These are phyloP conservation scores for Epichloe festucae DNA, from an alignment of 2,329 filamentous ascomycete genomes.

Conservation along the genomic window DNA sequence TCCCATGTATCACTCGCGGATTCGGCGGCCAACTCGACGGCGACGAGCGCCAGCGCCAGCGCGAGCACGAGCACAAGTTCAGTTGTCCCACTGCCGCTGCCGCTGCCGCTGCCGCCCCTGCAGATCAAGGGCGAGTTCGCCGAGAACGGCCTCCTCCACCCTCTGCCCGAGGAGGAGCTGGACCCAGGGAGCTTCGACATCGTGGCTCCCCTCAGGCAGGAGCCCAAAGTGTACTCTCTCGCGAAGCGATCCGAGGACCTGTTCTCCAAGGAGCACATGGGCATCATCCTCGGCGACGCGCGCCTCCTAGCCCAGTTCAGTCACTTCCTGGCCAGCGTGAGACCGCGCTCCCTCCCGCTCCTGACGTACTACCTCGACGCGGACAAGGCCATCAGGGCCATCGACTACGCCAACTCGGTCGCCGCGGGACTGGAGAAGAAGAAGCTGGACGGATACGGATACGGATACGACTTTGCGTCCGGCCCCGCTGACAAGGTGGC, in stretches of 20 bases:
- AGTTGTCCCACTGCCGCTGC: background rate
- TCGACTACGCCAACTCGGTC: conserved; percentile 59
- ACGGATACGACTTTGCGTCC: conserved; percentile 41
- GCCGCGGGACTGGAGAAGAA: conserved; percentile 45
- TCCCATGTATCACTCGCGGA: background rate
- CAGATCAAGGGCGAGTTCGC: background rate
- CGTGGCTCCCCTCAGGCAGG: background rate
- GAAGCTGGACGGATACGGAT: conserved; percentile 40
- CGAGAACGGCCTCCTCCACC: background rate
- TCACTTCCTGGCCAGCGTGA: conserved; percentile 46
- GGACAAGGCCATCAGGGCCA: conserved; percentile 56
- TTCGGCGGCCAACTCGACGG: background rate
- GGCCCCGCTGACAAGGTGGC: conserved; percentile 35
- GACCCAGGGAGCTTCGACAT: conserved; percentile 3
- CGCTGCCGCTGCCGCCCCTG: background rate
- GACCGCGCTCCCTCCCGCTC: conserved; percentile 50
- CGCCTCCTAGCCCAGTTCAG: conserved; percentile 52
- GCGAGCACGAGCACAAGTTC: background rate
- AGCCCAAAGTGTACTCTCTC: conserved; percentile 30
- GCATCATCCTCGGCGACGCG: conserved; percentile 51
- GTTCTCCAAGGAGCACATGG: conserved; percentile 52
- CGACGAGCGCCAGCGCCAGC: background rate
- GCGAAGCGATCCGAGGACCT: conserved; percentile 53
- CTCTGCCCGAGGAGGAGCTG: background rate
- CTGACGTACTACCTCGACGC: conserved; percentile 62